Base-by-base conservation (phyloP, 2,329 filamentous ascomycete species). In the Fulvia fulva region DNA sequence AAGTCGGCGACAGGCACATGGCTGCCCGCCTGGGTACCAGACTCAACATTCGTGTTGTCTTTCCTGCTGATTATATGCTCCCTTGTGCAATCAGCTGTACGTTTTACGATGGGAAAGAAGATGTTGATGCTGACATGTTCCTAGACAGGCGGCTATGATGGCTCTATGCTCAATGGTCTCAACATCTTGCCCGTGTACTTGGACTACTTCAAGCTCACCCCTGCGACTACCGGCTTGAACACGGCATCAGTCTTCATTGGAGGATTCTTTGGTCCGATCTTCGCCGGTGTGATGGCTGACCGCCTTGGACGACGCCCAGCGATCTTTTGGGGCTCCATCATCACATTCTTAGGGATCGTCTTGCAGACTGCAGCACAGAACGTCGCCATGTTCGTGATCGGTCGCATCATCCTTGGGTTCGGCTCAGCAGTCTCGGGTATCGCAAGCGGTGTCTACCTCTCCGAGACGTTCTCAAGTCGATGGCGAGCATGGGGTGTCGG, bases 121-220 rank as follows among this genome's bases (percentile, higher is more conserved):
- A 49, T 26, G 21, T 25, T 49, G 45, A 26, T 58, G 45, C 58
- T 16, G 5, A 30, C 5, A 22, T 25, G 9, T n/a, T 16, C 9
- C n/a, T 21, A 63, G 61, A 62, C 62, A 6, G 54, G 51, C 26
- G 62, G 62, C 45, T 57, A 57, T 26, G 55, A 57, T 53, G 55
- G 69, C 64, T 32, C 78, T 2, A 80, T 84, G 72, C 73, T 83
- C 70, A 83, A 84, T 59, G 81, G 80, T 0, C 74, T 86, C 23
- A 81, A 83, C 58, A 84, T 85, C 58, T 67, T 85, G 16, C 81
- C 81, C 0, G 78, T 77, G 0, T 85, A 84, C 66, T 78, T 75
- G 0, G 74, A 82, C 37, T 85, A 84, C 67, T 85, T 85, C 70
- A 63, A 76, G 3, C 76, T 85, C 7, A 83, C 71, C n/a, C 68